These are phyloP conservation scores for Aspergillus pseudotamarii DNA, from an alignment of 2,329 filamentous ascomycete species.

Conservation along the genomic window DNA sequence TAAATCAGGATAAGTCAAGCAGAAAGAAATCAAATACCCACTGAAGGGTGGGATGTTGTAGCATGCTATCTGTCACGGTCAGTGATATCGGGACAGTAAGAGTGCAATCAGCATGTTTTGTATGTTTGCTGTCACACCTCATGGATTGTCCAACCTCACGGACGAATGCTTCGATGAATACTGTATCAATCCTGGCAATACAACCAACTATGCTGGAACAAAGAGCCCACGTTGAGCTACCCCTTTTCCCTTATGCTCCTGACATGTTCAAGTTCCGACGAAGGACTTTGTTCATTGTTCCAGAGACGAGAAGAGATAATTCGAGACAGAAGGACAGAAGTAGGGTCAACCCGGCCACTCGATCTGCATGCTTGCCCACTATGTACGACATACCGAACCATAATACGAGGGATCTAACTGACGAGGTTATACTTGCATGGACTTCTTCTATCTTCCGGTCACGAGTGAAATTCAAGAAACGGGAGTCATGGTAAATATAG, in stretches of 20 bases:
- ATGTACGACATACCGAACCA: not conserved
- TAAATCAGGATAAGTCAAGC: not conserved
- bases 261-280: not conserved
- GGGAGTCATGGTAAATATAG: too few relatives aligned
- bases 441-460: not conserved
- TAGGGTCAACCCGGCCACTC: not conserved
- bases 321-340: not conserved
- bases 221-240: not conserved
- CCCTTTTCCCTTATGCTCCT: not conserved
- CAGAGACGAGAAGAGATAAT: not conserved
- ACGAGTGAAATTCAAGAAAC: not conserved
- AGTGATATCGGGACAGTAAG: not conserved
- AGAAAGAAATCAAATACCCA: not conserved
- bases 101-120: not conserved
- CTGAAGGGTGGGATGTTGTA: not conserved
- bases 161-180: not conserved
- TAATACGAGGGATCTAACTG: not conserved
- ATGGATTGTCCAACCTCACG: not conserved
- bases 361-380: not conserved
- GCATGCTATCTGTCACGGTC: not conserved
- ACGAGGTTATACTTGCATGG: not conserved
- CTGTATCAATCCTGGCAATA: not conserved
- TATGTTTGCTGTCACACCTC: not conserved
- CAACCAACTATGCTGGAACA: not conserved
- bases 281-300: not conserved